Conservation (phyloP, 2,329 filamentous ascomycete genomes). For the Colletotrichum godetiae region DNA sequence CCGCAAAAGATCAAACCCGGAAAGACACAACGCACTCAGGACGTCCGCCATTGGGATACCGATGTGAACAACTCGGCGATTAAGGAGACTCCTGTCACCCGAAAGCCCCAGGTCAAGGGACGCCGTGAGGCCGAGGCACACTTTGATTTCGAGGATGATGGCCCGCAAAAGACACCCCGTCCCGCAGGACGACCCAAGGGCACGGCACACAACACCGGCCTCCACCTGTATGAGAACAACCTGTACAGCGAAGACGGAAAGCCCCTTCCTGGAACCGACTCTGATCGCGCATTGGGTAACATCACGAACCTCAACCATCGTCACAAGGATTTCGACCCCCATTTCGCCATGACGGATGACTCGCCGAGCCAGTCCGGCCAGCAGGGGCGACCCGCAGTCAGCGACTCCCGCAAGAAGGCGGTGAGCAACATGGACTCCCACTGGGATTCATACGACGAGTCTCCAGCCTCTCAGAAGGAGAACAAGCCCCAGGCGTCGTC, state of each 20-base stretch:
- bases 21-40: constrained; percentile 71
- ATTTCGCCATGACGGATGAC: constrained; percentile 81
- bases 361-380: constrained; percentile 62
- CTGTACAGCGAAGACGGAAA: constrained; percentile 71
- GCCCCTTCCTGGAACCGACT: constrained; percentile 47
- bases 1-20: constrained; percentile 77
- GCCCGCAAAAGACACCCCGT: constrained; percentile 63
- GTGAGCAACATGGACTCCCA: constrained; percentile 79
- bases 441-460: constrained; percentile 68
- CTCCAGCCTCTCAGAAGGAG: constrained; percentile 64
- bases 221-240: constrained; percentile 82
- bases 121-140: constrained; percentile 85
- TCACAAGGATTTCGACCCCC: constrained; percentile 79
- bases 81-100: constrained; percentile 66
- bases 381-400: constrained; percentile 54
- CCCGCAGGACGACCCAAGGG: constrained; percentile 61
- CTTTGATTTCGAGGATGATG: constrained; percentile 86
- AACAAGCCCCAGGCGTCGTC: constrained; percentile 49
- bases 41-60: constrained; percentile 83
- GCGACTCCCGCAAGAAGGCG: constrained; percentile 73
- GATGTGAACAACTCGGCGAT: constrained; percentile 68
- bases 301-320: constrained; percentile 81
- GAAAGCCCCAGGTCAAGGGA: constrained; percentile 69
- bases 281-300: constrained; percentile 65
- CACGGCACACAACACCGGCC: constrained; percentile 73